Percentiles rank a stretch among this genome's conserved stretches.
These are phyloP conservation scores for Xylaria bambusicola DNA, from an alignment of 495 filamentous ascomycete species.

Conservation along the genomic window DNA sequence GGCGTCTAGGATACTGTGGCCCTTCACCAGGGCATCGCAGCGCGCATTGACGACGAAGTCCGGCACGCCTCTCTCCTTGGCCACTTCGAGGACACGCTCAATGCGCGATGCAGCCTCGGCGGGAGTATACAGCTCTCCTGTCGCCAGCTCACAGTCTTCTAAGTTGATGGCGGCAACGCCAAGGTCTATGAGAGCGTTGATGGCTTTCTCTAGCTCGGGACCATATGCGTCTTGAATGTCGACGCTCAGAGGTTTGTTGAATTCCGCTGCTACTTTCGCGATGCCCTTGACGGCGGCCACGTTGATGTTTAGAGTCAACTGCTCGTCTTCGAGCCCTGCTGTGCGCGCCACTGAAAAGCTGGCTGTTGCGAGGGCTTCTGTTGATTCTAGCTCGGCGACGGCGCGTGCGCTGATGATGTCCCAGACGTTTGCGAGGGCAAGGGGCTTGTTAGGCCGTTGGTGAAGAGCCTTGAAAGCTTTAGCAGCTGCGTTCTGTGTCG, in stretches of 20 bases:
- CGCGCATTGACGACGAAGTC: slow-evolving; percentile 56
- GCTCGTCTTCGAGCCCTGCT: slow-evolving; percentile 43
- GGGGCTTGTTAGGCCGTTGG: slow-evolving; percentile 41
- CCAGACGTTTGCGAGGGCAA: slow-evolving; percentile 57
- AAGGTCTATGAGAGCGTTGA: slow-evolving; percentile 40
- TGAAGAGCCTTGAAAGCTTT: slow-evolving; percentile 48
- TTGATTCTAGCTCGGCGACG: slow-evolving; percentile 42
- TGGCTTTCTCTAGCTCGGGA: slow-evolving; percentile 38
- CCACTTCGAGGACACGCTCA: slow-evolving; percentile 29
- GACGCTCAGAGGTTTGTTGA: slow-evolving; percentile 46
- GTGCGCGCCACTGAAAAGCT: slow-evolving; percentile 51
- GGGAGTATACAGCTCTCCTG: slow-evolving; percentile 32
- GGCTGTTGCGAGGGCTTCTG: slow-evolving; percentile 55
- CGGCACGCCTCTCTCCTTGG: slow-evolving; percentile 41
- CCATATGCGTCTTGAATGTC: slow-evolving; percentile 59
- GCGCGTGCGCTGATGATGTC: slow-evolving; percentile 48
- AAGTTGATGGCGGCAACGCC: slow-evolving; percentile 56
- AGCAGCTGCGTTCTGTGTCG: slow-evolving; percentile 23
- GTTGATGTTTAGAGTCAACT: slow-evolving; percentile 42
- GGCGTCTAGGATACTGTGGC: slow-evolving; percentile 41
- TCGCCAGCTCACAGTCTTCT: slow-evolving; percentile 47
- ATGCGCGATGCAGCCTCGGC: slow-evolving; percentile 45
- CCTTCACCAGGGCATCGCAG: slow-evolving; percentile 42
- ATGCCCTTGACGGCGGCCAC: slow-evolving; percentile 33
- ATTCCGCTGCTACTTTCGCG: slow-evolving; percentile 30